These are phyloP conservation scores for Quercus rubra DNA, from an alignment of 306 rosid genomes.

Conservation along the genomic window DNA sequence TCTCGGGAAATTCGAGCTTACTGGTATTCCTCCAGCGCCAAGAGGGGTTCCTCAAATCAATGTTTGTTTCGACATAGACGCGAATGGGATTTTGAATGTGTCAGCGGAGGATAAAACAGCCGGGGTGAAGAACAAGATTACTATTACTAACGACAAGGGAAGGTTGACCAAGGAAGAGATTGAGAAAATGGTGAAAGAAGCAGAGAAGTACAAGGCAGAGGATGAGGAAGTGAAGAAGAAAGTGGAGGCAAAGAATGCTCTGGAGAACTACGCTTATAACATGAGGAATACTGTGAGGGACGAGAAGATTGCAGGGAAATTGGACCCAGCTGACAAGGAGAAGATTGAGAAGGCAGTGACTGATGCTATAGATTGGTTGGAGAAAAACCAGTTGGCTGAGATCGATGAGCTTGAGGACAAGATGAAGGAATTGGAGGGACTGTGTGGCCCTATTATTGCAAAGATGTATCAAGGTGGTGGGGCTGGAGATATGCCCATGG, in stretches of 20 bases:
- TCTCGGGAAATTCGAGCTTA: slow-evolving; percentile 71
- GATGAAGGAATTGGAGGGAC: slow-evolving; percentile 66
- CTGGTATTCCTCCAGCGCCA: slow-evolving; percentile 82
- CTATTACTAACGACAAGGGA: slow-evolving; percentile 78
- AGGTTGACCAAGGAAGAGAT: slow-evolving; percentile 83
- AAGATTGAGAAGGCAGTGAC: slow-evolving; percentile 75
- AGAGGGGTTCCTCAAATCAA: slow-evolving; percentile 83
- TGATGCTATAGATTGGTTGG: slow-evolving; percentile 64
- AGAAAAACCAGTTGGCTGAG: slow-evolving; percentile 75
- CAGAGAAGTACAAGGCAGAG: slow-evolving; percentile 79
- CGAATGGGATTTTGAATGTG: slow-evolving; percentile 72
- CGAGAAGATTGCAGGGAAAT: slow-evolving; percentile 60
- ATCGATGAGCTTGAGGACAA: slow-evolving; percentile 81
- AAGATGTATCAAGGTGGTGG: slow-evolving; percentile 64
- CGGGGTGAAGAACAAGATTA: slow-evolving; percentile 85
- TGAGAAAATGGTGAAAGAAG: slow-evolving; percentile 80
- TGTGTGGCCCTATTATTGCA: slow-evolving; percentile 72
- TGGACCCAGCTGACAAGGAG: slow-evolving; percentile 48
- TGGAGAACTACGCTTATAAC: slow-evolving; percentile 82
- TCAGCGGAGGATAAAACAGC: slow-evolving; percentile 82
- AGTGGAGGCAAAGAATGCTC: slow-evolving; percentile 74
- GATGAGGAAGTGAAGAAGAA: slow-evolving; percentile 89
- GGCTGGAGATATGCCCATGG: slow-evolving; percentile 21
- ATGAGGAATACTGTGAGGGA: slow-evolving; percentile 81
- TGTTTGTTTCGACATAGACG: slow-evolving; percentile 68